phyloP scores from a whole-genome alignment of 2,329 filamentous ascomycete species.

The Phaeosphaeria sp. region DNA sequence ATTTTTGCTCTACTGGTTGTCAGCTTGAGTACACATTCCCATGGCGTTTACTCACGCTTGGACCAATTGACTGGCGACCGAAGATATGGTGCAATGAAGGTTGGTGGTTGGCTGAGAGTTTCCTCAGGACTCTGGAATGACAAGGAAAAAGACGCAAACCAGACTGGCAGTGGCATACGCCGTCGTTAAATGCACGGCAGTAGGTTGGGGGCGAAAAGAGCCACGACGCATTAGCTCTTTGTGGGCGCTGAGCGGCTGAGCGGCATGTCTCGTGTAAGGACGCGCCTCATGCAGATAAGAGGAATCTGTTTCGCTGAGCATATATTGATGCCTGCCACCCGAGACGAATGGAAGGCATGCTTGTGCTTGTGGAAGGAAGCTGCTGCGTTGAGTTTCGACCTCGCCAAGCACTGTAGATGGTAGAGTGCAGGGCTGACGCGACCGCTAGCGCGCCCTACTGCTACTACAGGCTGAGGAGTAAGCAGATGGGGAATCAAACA shows the following conservation, averaged over 20 bases:
- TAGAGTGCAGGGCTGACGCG: not conserved
- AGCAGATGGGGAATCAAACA: not conserved
- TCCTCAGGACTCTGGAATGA: not conserved
- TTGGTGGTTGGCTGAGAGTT: not conserved
- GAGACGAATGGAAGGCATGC: not conserved
- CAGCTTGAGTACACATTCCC: not conserved
- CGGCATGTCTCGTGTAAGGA: not conserved
- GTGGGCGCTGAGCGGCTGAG: slow-evolving; percentile 17
- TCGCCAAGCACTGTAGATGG: not conserved
- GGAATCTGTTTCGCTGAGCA: not conserved
- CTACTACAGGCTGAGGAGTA: not conserved
- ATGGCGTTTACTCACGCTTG: not conserved
- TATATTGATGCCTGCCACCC: not conserved
- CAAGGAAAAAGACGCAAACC: not conserved
- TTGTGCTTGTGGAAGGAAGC: not conserved
- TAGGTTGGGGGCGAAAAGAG: slow-evolving; percentile 15
- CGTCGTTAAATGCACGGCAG: slow-evolving; percentile 6
- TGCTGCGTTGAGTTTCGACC: not conserved
- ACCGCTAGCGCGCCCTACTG: not conserved
- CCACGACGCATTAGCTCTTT: slow-evolving; percentile 10
- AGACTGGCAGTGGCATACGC: not conserved
- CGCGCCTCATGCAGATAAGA: not conserved
- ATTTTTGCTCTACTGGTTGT: slow-evolving; percentile 16
- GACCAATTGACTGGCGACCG: not conserved
- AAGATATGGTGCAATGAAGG: not conserved